Percentiles rank a stretch among this genome's conserved stretches.
These are phyloP conservation scores for Neoboletus magnificus DNA, from an alignment of 768 basidiomycete genomes.

Conservation along the genomic window DNA sequence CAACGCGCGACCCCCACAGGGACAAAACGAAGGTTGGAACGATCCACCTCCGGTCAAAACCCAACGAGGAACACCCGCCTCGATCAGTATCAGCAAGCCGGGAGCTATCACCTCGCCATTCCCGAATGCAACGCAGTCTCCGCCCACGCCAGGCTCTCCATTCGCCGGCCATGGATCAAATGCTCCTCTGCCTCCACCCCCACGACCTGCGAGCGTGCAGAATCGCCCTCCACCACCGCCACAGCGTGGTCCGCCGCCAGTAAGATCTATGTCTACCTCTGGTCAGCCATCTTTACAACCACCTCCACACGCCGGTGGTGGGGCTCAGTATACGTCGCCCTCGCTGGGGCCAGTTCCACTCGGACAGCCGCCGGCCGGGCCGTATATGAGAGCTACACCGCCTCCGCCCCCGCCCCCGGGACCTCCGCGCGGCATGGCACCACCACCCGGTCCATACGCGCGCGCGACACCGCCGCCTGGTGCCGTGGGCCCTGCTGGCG, in stretches of 20 bases:
- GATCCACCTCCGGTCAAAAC: constrained; percentile 62
- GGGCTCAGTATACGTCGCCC: constrained; percentile 31
- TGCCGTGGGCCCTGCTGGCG: constrained; percentile 19
- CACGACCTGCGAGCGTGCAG: constrained; percentile 44
- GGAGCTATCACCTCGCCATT: constrained; percentile 85
- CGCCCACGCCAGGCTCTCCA: constrained; percentile 49
- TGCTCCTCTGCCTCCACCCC: constrained; percentile 41
- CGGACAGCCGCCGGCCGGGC: constrained; percentile 31
- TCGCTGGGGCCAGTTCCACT: constrained; percentile 26
- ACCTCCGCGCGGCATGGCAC: constrained; percentile 27
- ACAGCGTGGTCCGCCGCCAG: constrained; percentile 36
- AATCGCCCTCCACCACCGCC: constrained; percentile 47
- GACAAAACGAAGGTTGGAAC: constrained; percentile 86
- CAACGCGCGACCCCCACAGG: constrained; percentile 56
- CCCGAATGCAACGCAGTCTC: constrained; percentile 57
- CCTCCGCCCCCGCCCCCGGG: constrained; percentile 47
- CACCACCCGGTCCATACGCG: constrained; percentile 34
- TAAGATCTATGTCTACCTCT: constrained; percentile 23
- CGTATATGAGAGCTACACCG: constrained; percentile 40
- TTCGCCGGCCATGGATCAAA: constrained; percentile 40
- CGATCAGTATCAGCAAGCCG: constrained; percentile 49
- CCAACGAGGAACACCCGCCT: constrained; percentile 50
- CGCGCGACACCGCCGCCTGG: constrained; percentile 43
- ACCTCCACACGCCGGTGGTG: constrained; percentile 32
- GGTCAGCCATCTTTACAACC: constrained; percentile 41